Evolutionary conservation across 345 rosid species (phyloP), one percentile per base, ranked within the genome.

Genomic region (Mangifera indica): DNA sequence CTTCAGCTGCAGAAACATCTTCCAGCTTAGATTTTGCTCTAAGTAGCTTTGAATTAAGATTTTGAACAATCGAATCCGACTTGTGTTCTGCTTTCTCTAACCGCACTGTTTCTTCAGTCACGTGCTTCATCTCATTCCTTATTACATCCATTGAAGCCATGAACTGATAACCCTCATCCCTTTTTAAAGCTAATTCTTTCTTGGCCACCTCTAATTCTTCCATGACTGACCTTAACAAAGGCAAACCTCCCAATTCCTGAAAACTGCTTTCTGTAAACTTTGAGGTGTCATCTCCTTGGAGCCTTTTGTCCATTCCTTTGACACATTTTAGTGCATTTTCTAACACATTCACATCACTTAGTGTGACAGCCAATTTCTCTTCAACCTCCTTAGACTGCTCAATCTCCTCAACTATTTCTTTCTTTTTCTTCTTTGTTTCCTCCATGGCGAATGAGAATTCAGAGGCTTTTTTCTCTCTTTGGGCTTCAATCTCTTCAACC

Each of bases 11-110:
- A 60, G 84, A 72, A 0, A 76, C 88, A 7, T 85, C 66, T 83
- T 88, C 93, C 70, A 88, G 29, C 77, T 81, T 83, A 56, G 83
- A 80, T 77, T 89, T 95, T 13, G 81, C 93, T 73, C 88, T 83
- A 12, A 92, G 89, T 72, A 92, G 82, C 87, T 95, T 92, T 1
- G 93, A 70, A 58, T 90, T 86, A 65, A 91, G 86, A 57, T 74
- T 87, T 74, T 83, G 83, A 59, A 86, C 81, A 29, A 77, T 84
- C 7, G 26, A 17, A 68, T 92, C 91, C 10, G 78, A 70, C 71
- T 82, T 89, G 40, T 73, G 85, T 69, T 85, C 87, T 0, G 77
- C 66, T 79, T 78, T 87, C 73, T 83, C 79, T 52, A 82, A 66
- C 77, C 74, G 73, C 34, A 78, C 59, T 37, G 81, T 80, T 81